A percentile compares a stretch with the other conserved stretches of the same genome.
Conservation (phyloP, 1,284 basidiomycete species). For the Papiliotrema nemorosa region DNA sequence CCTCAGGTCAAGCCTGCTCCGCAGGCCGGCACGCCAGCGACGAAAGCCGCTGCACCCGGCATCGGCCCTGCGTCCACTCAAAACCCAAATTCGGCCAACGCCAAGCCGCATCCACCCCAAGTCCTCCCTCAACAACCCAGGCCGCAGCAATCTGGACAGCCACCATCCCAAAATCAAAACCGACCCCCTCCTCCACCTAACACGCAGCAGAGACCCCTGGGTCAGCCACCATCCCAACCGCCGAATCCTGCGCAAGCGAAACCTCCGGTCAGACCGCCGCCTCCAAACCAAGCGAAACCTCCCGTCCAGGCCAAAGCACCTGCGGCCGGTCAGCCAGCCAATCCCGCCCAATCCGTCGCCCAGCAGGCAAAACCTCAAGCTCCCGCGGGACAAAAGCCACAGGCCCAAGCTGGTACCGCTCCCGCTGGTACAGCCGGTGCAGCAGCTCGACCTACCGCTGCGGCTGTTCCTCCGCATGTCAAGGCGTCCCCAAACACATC, state of each 20-base stretch:
- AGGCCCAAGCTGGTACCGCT: background rate
- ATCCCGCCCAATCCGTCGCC: conserved; percentile 1
- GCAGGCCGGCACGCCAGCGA: too few relatives aligned
- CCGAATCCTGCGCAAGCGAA: background rate
- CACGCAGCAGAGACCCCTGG: too few relatives aligned
- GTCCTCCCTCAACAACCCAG: too few relatives aligned
- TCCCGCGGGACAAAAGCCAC: background rate
- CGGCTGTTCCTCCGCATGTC: conserved; percentile 7
- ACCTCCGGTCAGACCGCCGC: background rate
- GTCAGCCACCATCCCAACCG: too few relatives aligned
- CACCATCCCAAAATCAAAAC: too few relatives aligned
- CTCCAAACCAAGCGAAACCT: background rate
- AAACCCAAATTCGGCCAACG: too few relatives aligned
- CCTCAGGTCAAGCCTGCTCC: background rate
- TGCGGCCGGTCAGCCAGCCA: conserved; percentile 1
- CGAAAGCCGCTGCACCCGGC: too few relatives aligned
- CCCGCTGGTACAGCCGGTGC: background rate
- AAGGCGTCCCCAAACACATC: conserved; percentile 13
- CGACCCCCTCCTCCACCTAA: too few relatives aligned
- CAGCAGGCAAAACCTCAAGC: background rate
- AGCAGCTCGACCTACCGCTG: background rate
- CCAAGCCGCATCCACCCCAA: too few relatives aligned
- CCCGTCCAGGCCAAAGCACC: conserved; percentile 2
- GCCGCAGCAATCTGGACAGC: too few relatives aligned
- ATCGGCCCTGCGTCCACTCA: too few relatives aligned